Conservation (phyloP, 345 rosid species). For the Melastoma malabathricum region DNA sequence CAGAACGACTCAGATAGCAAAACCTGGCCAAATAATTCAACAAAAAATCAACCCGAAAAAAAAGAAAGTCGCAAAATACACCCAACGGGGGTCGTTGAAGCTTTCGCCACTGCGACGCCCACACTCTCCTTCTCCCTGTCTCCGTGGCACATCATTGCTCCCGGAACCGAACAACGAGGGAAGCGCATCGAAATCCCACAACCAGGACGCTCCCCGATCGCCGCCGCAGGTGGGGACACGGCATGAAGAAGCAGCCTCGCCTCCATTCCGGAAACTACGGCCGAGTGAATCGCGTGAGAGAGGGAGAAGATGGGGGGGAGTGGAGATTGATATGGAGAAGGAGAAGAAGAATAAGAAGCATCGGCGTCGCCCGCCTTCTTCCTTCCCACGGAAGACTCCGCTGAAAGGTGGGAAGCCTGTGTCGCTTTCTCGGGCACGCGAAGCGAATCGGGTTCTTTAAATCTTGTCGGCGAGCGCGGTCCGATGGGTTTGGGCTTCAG, state of each 20-base stretch:
- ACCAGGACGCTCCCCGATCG: neutral
- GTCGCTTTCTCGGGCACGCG: neutral
- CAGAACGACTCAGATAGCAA: neutral
- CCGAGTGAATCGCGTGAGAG: neutral
- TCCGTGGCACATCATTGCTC: too few relatives aligned
- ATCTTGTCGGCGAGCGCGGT: neutral
- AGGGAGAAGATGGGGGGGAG: neutral
- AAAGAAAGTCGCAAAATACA: constrained; percentile 6
- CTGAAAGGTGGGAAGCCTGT: too few relatives aligned
- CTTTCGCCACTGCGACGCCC: constrained; percentile 18
- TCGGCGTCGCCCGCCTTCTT: too few relatives aligned
- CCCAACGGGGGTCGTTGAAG: constrained; percentile 35
- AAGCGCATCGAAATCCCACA: neutral
- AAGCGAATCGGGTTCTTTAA: neutral
- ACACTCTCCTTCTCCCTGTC: neutral
- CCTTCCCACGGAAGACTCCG: too few relatives aligned
- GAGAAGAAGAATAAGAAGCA: too few relatives aligned
- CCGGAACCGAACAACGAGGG: too few relatives aligned
- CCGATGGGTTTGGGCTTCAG: too few relatives aligned
- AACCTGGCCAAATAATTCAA: too few relatives aligned
- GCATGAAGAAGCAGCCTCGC: neutral
- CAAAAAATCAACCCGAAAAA: neutral
- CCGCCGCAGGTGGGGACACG: neutral
- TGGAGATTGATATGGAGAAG: neutral
- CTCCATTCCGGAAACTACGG: neutral